Evolutionary conservation across 345 rosid species (phyloP), one percentile per base, ranked within the genome.

Genomic region (Raphanus raphanistrum): DNA sequence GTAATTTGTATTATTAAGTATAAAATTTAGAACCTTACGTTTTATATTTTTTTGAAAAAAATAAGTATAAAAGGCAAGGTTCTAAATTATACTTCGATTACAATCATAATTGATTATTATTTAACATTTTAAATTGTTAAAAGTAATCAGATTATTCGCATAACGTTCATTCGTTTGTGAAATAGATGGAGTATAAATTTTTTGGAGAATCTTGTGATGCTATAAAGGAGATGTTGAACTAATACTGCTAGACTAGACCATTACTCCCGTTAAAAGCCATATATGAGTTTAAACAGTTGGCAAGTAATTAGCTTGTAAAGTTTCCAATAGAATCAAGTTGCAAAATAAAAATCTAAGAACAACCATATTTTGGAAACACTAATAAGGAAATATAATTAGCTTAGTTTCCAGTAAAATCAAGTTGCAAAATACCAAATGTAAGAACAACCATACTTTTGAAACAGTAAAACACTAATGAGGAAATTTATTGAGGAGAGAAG

Each of bases 401-500:
- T 52, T 70, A 27, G 10, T 13, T 13, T 65, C 50, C n/a, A 64
- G 62, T 29, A 25, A 48, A 71, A 64, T 45, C 72, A 78, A 78
- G 76, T 71, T 73, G 82, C 17, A 62, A 52, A 73, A 67, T 48
- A 67, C 35, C 48, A 41, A 60, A 65, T 4, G 73, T 17, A 66
- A 66, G 35, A 72, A 36, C 48, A 79, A 73, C 73, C 63, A 60
- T 67, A 59, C 32, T 66, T 73, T 73, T 3, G 74, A 72, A 79
- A 67, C 54, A 57, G 67, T 71, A 77, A 77, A 64, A 76, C 61
- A 77, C 76, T 71, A 65, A 79, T 41, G 77, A 66, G 69, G 62
- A 72, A 78, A 72, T 72, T 72, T 72, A 78, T 78, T 68, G 75
- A 74, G 15, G 71, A 64, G 78, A 62, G 75, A 79, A 74, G 71